Conservation (phyloP, 2,329 filamentous ascomycete species). For the Epicoccum sorghinum region DNA sequence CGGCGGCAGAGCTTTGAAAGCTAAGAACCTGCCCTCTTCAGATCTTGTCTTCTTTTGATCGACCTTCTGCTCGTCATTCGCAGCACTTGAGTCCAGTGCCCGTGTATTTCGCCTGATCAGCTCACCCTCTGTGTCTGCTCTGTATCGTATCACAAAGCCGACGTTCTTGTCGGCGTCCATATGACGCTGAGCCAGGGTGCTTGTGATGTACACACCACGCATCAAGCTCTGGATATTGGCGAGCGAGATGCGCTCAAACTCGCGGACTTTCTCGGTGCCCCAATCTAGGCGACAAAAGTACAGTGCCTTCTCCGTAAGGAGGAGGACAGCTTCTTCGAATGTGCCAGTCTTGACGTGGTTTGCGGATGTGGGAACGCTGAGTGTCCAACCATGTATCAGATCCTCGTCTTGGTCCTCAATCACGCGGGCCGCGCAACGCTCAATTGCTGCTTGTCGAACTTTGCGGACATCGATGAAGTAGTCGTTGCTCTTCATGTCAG, state of each 20-base stretch:
- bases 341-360: slow-evolving; percentile 71
- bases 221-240: slow-evolving; percentile 74
- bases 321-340: slow-evolving; percentile 85
- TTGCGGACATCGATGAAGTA: slow-evolving; percentile 85
- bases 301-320: slow-evolving; percentile 82
- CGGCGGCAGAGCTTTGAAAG: slow-evolving; percentile 63
- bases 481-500: slow-evolving; percentile 90
- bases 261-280: slow-evolving; percentile 91
- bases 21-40: slow-evolving; percentile 51
- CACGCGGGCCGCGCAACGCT: slow-evolving; percentile 84
- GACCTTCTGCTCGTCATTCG: slow-evolving; percentile 21
- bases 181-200: slow-evolving; percentile 78
- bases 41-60: slow-evolving; percentile 26
- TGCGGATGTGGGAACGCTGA: slow-evolving; percentile 75
- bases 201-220: slow-evolving; percentile 88
- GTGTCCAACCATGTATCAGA: slow-evolving; percentile 85
- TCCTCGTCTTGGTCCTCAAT: slow-evolving; percentile 79
- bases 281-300: slow-evolving; percentile 94
- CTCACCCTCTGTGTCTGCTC: slow-evolving; percentile 71
- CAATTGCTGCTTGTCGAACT: slow-evolving; percentile 86
- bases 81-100: slow-evolving; percentile 64
- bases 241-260: slow-evolving; percentile 85
- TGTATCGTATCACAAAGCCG: slow-evolving; percentile 81
- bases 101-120: slow-evolving; percentile 83
- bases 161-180: slow-evolving; percentile 80